Evolutionary conservation across 208 protist species (phyloP), one percentile per base, ranked within the genome.

Genomic region (Acanthamoeba rhysodes): DNA sequence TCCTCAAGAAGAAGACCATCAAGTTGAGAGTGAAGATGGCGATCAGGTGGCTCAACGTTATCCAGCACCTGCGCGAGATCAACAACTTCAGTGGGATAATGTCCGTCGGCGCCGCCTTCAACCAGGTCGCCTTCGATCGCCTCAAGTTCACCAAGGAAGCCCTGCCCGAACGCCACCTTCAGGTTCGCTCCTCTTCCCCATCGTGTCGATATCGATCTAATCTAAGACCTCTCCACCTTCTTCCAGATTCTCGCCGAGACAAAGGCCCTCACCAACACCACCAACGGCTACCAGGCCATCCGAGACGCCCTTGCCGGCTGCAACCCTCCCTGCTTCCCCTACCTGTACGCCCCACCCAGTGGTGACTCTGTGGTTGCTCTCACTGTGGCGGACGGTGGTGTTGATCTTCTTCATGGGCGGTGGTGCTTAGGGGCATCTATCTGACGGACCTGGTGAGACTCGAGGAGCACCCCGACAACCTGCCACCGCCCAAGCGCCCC

Each of bases 321-420:
- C 2, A 78, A 96, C 50, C 96, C 95, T 74, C 96, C 95, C 32
- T 95, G 93, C 76, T 93, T 97, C 34, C 96, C 96, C 59, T 97
- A 96, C 48, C 29, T 97, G 20, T 90, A 66, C 84, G 53, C 3
- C 20, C 24, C 55, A 59, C 16, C 55, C 9, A 9, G 0, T 59
- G 16, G 10, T 14, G 20, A 9, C 4, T 22, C 24, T 66, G 24
- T 29, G 59, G 1, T 0, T 59, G 55, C 66, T 32, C 22, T 74
- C 22, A 12, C 27, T 76, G 7, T 20, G 32, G 29, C 14, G 32
- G 32, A 16, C 74, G 90, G 32, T 29, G 34, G 34, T 90, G 14
- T 16, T 76, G 68, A 32, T 6, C 14, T 27, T 41, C 4, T 5
- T 5, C 20, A 27, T 8, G 27, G 29, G n/a, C 32, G 12, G 74